phyloP scores from a whole-genome alignment of 805 yeast species.

The Lipomyces spencermartinsiae region DNA sequence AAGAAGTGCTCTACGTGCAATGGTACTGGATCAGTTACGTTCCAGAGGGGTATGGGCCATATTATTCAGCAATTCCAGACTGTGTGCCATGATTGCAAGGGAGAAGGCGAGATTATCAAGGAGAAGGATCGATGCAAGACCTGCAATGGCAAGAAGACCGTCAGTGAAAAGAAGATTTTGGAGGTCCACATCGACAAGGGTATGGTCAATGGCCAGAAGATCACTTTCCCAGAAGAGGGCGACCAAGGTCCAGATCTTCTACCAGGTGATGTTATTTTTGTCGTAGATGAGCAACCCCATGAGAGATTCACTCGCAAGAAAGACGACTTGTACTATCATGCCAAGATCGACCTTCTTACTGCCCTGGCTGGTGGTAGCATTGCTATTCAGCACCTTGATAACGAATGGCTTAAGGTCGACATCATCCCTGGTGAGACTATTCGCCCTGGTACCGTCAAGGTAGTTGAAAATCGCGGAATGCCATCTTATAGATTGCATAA shows the following conservation, averaged over 20 bases:
- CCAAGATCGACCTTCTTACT: conserved; percentile 88
- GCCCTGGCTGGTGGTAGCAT: conserved; percentile 97
- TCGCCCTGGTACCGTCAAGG: conserved; percentile 80
- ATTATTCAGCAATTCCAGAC: conserved; percentile 98
- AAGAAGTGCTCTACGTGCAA: conserved; percentile 85
- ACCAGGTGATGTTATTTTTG: conserved; percentile 96
- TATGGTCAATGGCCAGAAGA: conserved; percentile 91
- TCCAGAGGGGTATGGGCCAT: conserved; percentile 98
- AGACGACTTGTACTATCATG: conserved; percentile 82
- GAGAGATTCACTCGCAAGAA: conserved; percentile 83
- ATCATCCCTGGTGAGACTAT: conserved; percentile 93
- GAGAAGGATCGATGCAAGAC: conserved; percentile 85
- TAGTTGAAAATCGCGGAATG: conserved; percentile 95
- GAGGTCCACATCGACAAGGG: conserved; percentile 97
- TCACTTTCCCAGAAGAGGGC: conserved; percentile 93
- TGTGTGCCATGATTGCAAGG: conserved; percentile 88
- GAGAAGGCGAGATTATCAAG: conserved; percentile 87
- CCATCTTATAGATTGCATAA: conserved; percentile 90
- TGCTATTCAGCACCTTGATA: conserved; percentile 86
- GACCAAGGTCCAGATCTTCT: conserved; percentile 94
- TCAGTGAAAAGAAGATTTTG: conserved; percentile 85
- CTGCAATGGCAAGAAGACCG: conserved; percentile 89
- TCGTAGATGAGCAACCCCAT: conserved; percentile 89
- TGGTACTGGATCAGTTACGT: conserved; percentile 90
- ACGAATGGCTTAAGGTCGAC: conserved; percentile 83